Conservation (phyloP, 2,329 filamentous ascomycete species). For the Alternaria triticina region DNA sequence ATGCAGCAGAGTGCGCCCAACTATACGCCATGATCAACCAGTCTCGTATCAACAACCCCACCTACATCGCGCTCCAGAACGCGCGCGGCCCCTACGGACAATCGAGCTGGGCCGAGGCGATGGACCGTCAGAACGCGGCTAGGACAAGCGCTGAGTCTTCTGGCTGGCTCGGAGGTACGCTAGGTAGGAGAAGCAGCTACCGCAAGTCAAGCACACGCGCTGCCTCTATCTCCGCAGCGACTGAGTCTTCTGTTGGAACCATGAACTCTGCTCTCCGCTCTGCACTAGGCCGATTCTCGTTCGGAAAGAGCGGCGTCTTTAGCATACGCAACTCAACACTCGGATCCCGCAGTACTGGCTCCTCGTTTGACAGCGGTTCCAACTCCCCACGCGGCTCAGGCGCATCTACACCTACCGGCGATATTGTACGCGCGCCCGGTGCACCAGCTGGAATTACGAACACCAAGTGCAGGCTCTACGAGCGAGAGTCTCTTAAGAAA, state of each 20-base stretch:
- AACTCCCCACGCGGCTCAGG: slow-evolving; percentile 35
- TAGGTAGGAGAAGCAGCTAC: slow-evolving; percentile 62
- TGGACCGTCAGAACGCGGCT: slow-evolving; percentile 59
- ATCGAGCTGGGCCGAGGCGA: slow-evolving; percentile 57
- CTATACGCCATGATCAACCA: slow-evolving; percentile 88
- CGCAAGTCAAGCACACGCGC: slow-evolving; percentile 60
- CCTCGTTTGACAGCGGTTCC: slow-evolving; percentile 55
- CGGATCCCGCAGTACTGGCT: slow-evolving; percentile 62
- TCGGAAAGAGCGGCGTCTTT: slow-evolving; percentile 73
- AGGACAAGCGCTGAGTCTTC: slow-evolving; percentile 45
- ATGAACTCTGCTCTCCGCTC: slow-evolving; percentile 77
- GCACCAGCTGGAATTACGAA: slow-evolving; percentile 74
- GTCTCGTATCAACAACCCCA: slow-evolving; percentile 88
- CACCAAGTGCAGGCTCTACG: slow-evolving; percentile 84
- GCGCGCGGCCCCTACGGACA: slow-evolving; percentile 65
- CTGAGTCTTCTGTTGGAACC: slow-evolving; percentile 76
- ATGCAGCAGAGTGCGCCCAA: slow-evolving; percentile 75
- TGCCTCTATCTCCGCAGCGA: slow-evolving; percentile 66
- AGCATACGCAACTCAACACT: slow-evolving; percentile 83
- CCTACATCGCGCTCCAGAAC: slow-evolving; percentile 80
- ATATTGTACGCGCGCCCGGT: slow-evolving; percentile 30
- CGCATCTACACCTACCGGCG: slow-evolving; percentile 41
- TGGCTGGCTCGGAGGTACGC: slow-evolving; percentile 58
- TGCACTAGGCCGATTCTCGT: slow-evolving; percentile 75
- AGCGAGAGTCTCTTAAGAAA: slow-evolving; percentile 73